Conservation (phyloP, 1,139 yeast genomes). For the Scheffersomyces titani region DNA sequence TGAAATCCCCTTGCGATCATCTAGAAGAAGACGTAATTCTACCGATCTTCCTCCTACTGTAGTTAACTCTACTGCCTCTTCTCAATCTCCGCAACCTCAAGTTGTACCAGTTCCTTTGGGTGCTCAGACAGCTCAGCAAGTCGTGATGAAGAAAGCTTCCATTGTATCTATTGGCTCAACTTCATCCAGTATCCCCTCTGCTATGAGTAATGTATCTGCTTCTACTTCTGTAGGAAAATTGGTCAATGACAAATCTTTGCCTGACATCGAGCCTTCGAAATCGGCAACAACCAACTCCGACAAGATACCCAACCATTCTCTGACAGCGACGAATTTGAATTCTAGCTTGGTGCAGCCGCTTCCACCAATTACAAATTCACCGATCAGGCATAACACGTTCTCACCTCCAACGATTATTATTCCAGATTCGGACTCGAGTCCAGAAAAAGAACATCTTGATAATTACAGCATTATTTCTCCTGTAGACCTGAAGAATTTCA, state of each 20-base stretch:
- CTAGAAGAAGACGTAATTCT: conserved; percentile 17
- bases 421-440: background rate
- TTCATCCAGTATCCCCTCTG: background rate
- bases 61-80: background rate
- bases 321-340: background rate
- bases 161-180: background rate
- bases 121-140: background rate
- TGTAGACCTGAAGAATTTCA: background rate
- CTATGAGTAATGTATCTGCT: background rate
- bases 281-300: background rate
- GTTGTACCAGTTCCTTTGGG: background rate
- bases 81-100: background rate
- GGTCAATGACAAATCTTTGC: background rate
- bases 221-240: background rate
- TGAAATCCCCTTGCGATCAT: conserved; percentile 22
- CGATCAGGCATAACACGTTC: background rate
- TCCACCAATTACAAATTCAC: background rate
- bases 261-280: background rate
- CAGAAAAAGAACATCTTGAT: conserved; percentile 3
- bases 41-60: background rate
- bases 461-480: conserved; percentile 1
- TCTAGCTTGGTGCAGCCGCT: background rate
- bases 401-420: conserved; percentile 1
- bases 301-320: background rate
- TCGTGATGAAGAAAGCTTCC: background rate